phyloP scores from a whole-genome alignment of 2,329 filamentous ascomycete species.

The Cryphonectria parasitica region DNA sequence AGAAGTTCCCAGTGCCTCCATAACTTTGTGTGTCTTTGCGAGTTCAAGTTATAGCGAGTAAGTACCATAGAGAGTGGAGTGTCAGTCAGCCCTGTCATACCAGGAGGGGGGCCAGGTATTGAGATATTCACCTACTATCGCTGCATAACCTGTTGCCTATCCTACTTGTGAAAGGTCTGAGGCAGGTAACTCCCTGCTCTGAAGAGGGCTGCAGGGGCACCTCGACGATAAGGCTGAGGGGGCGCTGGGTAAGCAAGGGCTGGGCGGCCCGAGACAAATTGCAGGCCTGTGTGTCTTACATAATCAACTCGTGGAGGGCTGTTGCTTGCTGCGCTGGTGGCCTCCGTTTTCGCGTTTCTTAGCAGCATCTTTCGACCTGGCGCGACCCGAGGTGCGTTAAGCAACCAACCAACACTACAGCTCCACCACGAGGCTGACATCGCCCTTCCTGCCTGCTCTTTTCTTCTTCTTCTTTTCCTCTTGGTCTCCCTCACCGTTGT shows the following conservation, averaged over 20 bases:
- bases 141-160: background rate
- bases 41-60: background rate
- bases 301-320: background rate
- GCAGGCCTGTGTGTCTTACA: background rate
- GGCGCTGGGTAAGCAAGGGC: background rate
- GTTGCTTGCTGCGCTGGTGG: background rate
- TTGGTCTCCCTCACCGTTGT: background rate
- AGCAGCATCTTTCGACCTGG: background rate
- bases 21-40: background rate
- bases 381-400: conserved; percentile 3
- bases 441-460: background rate
- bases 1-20: conserved; percentile 5
- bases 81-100: background rate
- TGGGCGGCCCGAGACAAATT: background rate
- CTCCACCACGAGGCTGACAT: conserved; percentile 20
- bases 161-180: background rate
- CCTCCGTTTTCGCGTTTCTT: conserved; percentile 7
- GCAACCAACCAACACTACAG: background rate
- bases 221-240: background rate
- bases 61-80: background rate
- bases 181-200: background rate
- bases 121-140: background rate
- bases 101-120: background rate
- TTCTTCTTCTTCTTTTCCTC: background rate
- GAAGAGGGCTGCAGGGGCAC: background rate